Evolutionary conservation across 2,329 filamentous ascomycete species (phyloP).

Genomic region (Thelonectria blattea): DNA sequence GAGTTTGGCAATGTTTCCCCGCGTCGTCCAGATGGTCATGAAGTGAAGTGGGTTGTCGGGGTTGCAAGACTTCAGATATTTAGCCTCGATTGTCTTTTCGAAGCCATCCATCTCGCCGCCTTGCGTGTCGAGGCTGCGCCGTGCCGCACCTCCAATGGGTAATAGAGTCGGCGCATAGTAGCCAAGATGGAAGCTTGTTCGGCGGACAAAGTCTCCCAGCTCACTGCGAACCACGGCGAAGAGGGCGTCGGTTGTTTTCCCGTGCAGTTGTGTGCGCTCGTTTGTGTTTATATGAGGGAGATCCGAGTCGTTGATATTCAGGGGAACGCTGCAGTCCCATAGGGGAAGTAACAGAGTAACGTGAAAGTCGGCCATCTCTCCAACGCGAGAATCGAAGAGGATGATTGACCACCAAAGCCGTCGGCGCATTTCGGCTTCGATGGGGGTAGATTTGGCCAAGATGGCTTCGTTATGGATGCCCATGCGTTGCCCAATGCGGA

Average conservation of each 20-base stretch:
- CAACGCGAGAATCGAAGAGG: constrained; percentile 61
- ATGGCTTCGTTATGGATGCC: constrained; percentile 58
- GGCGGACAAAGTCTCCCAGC: constrained; percentile 47
- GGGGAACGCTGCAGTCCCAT: constrained; percentile 51
- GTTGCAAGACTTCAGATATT: constrained; percentile 52
- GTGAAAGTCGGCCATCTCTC: constrained; percentile 54
- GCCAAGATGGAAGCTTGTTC: constrained; percentile 43
- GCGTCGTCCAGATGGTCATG: constrained; percentile 46
- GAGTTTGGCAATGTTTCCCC: constrained; percentile 53
- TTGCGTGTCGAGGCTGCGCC: constrained; percentile 21
- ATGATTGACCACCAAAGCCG: constrained; percentile 67
- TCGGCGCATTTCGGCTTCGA: constrained; percentile 65
- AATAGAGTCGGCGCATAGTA: constrained; percentile 43
- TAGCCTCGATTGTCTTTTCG: constrained; percentile 50
- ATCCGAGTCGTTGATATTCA: constrained; percentile 54
- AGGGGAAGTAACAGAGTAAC: constrained; percentile 39
- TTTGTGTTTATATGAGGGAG: constrained; percentile 48
- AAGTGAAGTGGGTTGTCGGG: constrained; percentile 47
- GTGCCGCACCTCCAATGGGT: constrained; percentile 26
- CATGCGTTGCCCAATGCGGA: constrained; percentile 64
- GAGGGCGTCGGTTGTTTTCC: constrained; percentile 47
- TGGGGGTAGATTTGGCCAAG: constrained; percentile 35
- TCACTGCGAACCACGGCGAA: constrained; percentile 49
- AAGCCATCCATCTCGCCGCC: constrained; percentile 42
- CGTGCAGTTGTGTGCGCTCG: constrained; percentile 36